phyloP scores from a whole-genome alignment of 768 basidiomycete species.

The Lactarius deliciosus region DNA sequence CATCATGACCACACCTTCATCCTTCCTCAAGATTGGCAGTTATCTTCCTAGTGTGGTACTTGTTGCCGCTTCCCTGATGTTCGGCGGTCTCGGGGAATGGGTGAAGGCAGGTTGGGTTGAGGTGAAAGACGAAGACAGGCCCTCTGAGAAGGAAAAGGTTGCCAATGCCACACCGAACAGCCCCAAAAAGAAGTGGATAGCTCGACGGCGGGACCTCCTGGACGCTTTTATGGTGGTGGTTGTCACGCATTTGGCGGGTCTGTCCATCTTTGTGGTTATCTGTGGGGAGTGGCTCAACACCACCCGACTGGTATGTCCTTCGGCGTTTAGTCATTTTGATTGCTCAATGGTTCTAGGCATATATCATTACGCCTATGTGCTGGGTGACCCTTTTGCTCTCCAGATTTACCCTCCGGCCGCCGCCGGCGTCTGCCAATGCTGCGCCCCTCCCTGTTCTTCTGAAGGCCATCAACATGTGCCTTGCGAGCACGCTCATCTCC shows the following conservation, averaged over 20 bases:
- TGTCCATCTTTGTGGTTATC: conserved; percentile 48
- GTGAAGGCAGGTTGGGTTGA: conserved; percentile 58
- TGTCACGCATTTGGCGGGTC: conserved; percentile 56
- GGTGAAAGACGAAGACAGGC: conserved; percentile 16
- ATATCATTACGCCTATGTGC: conserved; percentile 5
- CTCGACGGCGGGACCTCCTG: conserved; percentile 55
- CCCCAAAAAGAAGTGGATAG: conserved; percentile 40
- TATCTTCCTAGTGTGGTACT: conserved; percentile 88
- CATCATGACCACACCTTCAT: conserved; percentile 60
- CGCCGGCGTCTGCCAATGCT: conserved; percentile 32
- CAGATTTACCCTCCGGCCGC: conserved; percentile 34
- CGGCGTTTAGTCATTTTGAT: neutral
- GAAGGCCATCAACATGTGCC: conserved; percentile 74
- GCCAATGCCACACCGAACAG: conserved; percentile 9
- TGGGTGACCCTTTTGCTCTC: conserved; percentile 37
- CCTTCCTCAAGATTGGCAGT: conserved; percentile 85
- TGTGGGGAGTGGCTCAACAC: conserved; percentile 47
- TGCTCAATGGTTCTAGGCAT: conserved; percentile 7
- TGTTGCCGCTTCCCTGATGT: conserved; percentile 81
- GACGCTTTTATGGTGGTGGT: conserved; percentile 53
- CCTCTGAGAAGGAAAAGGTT: neutral
- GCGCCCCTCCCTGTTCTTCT: conserved; percentile 50
- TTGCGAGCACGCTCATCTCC: conserved; percentile 83
- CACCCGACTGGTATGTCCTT: conserved; percentile 42
- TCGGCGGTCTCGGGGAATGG: conserved; percentile 78